A percentile compares a stretch with the other conserved stretches of the same genome.
Conservation (phyloP, 75 land plant species). For the Larix kaempferi region DNA sequence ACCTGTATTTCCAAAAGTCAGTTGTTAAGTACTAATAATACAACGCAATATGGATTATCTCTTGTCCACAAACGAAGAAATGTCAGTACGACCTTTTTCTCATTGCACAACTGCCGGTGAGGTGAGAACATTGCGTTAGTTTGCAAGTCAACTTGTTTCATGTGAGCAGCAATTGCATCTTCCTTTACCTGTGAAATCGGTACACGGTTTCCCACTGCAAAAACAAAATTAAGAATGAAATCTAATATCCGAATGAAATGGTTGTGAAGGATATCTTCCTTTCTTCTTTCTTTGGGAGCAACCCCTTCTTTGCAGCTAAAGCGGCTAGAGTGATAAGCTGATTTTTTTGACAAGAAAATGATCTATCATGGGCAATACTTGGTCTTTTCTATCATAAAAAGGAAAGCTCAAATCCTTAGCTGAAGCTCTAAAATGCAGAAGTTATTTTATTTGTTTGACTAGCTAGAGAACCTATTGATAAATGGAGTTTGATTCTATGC, state of each 20-base stretch:
- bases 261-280: no score
- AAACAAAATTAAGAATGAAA: background rate
- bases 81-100: background rate
- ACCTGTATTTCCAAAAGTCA: constrained; percentile 13
- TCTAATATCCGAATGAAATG: background rate
- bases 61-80: background rate
- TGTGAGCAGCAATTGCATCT: constrained; percentile 3
- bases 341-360: no score
- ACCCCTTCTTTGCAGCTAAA: no score
- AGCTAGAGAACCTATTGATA: no score
- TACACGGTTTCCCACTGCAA: constrained; percentile 8
- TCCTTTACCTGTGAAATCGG: background rate
- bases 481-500: no score
- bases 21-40: background rate
- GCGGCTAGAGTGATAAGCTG: no score
- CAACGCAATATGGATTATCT: background rate
- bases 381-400: no score
- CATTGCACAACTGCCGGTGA: background rate
- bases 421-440: no score
- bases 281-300: no score
- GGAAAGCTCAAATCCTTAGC: no score
- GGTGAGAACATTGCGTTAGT: background rate
- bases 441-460: no score
- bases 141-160: background rate
- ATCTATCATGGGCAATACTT: no score